phyloP scores from a whole-genome alignment of 495 filamentous ascomycete genomes.

The Penicillium daleae region DNA sequence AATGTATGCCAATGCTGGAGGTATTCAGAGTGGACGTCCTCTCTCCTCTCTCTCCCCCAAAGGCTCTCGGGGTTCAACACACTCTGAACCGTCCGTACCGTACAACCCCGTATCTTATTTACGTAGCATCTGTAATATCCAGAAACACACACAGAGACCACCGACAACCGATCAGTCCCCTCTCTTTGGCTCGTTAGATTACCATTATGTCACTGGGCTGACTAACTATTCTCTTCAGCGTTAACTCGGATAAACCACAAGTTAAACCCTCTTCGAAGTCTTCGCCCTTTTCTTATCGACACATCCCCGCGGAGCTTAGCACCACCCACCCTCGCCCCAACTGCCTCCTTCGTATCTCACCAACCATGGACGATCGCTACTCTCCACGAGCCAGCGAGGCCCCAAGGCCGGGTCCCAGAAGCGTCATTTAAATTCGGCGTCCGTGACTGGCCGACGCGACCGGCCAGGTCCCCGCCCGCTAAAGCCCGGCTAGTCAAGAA shows the following conservation, averaged over 20 bases:
- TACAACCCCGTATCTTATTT: background rate
- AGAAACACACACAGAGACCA: background rate
- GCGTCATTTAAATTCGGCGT: conserved; percentile 37
- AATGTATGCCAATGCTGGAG: conserved; percentile 24
- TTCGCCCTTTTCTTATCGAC: conserved; percentile 25
- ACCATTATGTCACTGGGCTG: conserved; percentile 27
- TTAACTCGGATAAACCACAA: background rate
- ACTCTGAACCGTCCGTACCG: background rate
- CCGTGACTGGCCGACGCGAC: conserved; percentile 20
- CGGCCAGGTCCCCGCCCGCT: conserved; percentile 21
- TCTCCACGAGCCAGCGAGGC: background rate
- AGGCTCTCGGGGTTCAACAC: background rate
- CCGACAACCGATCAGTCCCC: background rate
- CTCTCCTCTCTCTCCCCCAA: background rate
- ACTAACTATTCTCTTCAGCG: background rate
- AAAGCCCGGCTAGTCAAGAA: conserved; percentile 20
- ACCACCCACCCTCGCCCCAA: conserved; percentile 26
- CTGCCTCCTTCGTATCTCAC: conserved; percentile 30
- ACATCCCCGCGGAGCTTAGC: conserved; percentile 16
- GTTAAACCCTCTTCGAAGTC: no score
- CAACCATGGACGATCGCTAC: conserved; percentile 27
- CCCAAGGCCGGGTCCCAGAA: conserved; percentile 19
- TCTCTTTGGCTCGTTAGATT: conserved; percentile 2
- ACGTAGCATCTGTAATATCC: background rate
- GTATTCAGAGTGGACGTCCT: conserved; percentile 1